These are phyloP conservation scores for Trichophyton equinum DNA, from an alignment of 2,329 filamentous ascomycete species.

Conservation along the genomic window DNA sequence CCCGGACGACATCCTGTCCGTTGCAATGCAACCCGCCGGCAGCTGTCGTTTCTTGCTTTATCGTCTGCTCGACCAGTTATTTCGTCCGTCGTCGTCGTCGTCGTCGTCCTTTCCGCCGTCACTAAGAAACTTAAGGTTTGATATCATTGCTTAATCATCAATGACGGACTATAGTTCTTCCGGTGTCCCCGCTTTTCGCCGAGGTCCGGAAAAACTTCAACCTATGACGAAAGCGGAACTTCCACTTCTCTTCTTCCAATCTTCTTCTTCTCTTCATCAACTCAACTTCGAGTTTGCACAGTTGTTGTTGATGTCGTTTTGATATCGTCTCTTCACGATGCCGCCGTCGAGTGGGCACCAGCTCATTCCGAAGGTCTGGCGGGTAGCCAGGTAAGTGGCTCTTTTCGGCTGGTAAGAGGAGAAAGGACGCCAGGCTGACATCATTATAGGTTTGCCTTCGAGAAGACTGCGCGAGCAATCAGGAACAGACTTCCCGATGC, in stretches of 20 bases:
- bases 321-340: conserved; percentile 23
- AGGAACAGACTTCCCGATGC: conserved; percentile 32
- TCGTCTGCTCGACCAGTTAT: neutral
- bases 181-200: neutral
- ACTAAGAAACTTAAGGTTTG: neutral
- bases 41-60: conserved; percentile 2
- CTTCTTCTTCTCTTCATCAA: conserved; percentile 5
- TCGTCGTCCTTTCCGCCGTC: neutral
- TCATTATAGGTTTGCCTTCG: conserved; percentile 33
- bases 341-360: conserved; percentile 38
- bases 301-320: conserved; percentile 7
- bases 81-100: no score
- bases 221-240: neutral
- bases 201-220: neutral
- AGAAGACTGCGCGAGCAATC: conserved; percentile 34
- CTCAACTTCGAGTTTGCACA: neutral
- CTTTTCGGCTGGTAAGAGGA: neutral
- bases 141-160: neutral
- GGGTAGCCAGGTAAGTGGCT: conserved; percentile 33
- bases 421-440: neutral
- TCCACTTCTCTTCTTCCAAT: neutral
- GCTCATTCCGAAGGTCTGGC: conserved; percentile 38
- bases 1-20: conserved; percentile 31
- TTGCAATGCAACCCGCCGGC: neutral
- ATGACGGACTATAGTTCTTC: neutral